Conservation (phyloP, 108 stramenopile species). For the Cyclotella atomus region DNA sequence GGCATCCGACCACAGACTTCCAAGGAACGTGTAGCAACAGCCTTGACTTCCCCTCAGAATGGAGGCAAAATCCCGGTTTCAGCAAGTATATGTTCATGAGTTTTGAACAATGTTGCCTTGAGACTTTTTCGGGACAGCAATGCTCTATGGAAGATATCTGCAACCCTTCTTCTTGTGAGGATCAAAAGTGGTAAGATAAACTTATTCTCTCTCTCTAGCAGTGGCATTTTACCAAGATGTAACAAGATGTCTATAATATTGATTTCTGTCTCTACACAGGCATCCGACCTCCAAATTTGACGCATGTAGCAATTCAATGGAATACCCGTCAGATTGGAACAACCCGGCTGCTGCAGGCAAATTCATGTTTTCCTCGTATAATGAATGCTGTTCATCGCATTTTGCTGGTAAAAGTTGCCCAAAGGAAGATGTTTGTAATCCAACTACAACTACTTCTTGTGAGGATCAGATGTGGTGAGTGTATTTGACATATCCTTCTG, state of each 20-base stretch:
- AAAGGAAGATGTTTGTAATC: neutral
- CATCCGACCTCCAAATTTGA: conserved; percentile 3
- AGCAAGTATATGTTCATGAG: neutral
- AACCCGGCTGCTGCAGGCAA: neutral
- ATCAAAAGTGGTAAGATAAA: neutral
- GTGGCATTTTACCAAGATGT: neutral
- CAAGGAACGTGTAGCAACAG: neutral
- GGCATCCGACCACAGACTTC: neutral
- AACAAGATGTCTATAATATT: neutral
- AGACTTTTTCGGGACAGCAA: neutral
- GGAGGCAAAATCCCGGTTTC: neutral
- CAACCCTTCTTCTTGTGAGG: neutral
- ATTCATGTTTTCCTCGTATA: neutral
- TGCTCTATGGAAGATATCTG: neutral
- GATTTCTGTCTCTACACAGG: neutral
- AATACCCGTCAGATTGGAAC: conserved; percentile 5
- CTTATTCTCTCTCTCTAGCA: neutral
- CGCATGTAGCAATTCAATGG: neutral
- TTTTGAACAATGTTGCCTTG: no score
- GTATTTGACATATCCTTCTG: no score
- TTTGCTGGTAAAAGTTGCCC: neutral
- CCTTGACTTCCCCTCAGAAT: neutral
- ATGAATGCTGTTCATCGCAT: neutral
- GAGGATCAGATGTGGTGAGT: conserved; percentile 14
- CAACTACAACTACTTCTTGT: neutral